Percentiles rank a stretch among this genome's conserved stretches.
These are phyloP conservation scores for Karstenula rhodostoma DNA, from an alignment of 2,329 filamentous ascomycete species.

Conservation along the genomic window DNA sequence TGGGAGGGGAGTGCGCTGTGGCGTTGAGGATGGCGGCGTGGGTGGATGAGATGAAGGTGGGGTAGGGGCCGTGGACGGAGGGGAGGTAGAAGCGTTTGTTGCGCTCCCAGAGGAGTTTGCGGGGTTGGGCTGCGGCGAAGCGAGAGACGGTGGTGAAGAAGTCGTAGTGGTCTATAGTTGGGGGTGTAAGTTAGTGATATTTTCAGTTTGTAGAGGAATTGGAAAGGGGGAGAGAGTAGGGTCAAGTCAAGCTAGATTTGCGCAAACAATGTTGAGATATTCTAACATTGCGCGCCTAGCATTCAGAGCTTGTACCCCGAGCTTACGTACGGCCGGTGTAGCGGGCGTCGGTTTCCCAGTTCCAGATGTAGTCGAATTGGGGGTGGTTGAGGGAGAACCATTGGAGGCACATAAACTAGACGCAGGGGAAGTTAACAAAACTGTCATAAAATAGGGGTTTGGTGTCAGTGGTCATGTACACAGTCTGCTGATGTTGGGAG, in stretches of 20 bases:
- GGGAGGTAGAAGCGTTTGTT: constrained; percentile 65
- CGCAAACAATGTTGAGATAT: no score
- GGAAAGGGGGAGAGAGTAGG: no score
- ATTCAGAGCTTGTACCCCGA: no score
- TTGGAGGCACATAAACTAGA: constrained; percentile 76
- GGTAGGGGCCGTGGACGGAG: constrained; percentile 59
- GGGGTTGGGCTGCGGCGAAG: constrained; percentile 62
- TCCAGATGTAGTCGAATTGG: constrained; percentile 82
- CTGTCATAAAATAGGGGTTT: background rate
- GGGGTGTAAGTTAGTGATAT: no score
- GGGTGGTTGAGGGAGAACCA: constrained; percentile 79
- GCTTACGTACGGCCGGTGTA: constrained; percentile 81
- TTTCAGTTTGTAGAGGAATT: no score
- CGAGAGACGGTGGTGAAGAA: constrained; percentile 71
- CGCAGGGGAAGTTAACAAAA: background rate
- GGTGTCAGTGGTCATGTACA: background rate
- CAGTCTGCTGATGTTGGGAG: background rate
- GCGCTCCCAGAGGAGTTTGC: constrained; percentile 67
- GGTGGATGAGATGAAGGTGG: constrained; percentile 54
- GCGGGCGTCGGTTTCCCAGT: constrained; percentile 85
- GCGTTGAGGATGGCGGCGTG: constrained; percentile 52
- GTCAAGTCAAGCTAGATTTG: no score
- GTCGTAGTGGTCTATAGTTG: constrained; percentile 86
- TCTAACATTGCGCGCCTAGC: no score
- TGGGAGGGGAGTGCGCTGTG: constrained; percentile 59